Conservation (phyloP, 2,329 filamentous ascomycete species). For the Curvularia lunata region DNA sequence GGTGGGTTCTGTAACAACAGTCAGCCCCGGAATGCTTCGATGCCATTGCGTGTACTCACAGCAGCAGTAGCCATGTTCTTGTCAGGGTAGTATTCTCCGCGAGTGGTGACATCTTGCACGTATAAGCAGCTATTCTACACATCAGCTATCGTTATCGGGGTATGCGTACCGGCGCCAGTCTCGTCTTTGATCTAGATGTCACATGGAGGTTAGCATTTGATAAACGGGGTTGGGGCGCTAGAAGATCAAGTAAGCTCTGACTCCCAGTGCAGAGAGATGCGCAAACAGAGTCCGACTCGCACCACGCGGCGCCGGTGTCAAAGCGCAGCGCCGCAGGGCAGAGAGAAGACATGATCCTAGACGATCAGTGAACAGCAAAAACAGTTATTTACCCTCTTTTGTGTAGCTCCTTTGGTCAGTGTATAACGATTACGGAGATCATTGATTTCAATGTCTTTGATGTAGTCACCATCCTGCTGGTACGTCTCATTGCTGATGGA, state of each 20-base stretch:
- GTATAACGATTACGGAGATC: slow-evolving; percentile 96
- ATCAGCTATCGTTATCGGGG: slow-evolving; percentile 70
- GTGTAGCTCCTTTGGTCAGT: slow-evolving; percentile 93
- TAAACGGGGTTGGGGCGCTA: slow-evolving; percentile 65
- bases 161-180: slow-evolving; percentile 98
- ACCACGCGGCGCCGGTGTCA: slow-evolving; percentile 61
- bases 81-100: slow-evolving; percentile 95
- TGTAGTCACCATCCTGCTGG: slow-evolving; percentile 94
- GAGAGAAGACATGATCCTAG: slow-evolving; percentile 53
- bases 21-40: background rate
- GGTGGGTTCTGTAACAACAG: slow-evolving; percentile 75
- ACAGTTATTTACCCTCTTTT: slow-evolving; percentile 99
- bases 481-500: slow-evolving; percentile 80
- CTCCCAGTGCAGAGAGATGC: slow-evolving; percentile 47
- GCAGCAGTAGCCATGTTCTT: slow-evolving; percentile 95
- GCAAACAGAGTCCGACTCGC: slow-evolving; percentile 40
- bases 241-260: slow-evolving; percentile 56
- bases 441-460: slow-evolving; percentile 99
- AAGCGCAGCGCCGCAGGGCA: slow-evolving; percentile 28
- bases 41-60: slow-evolving; percentile 58
- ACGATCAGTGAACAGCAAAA: slow-evolving; percentile 72
- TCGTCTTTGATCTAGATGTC: slow-evolving; percentile 99
- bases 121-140: slow-evolving; percentile 66
- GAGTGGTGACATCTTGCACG: slow-evolving; percentile 94
- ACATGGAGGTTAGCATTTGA: slow-evolving; percentile 92